Evolutionary conservation across 768 basidiomycete genomes (phyloP), one percentile per base, ranked within the genome.

Genomic region (Phanerochaete carnosa): DNA sequence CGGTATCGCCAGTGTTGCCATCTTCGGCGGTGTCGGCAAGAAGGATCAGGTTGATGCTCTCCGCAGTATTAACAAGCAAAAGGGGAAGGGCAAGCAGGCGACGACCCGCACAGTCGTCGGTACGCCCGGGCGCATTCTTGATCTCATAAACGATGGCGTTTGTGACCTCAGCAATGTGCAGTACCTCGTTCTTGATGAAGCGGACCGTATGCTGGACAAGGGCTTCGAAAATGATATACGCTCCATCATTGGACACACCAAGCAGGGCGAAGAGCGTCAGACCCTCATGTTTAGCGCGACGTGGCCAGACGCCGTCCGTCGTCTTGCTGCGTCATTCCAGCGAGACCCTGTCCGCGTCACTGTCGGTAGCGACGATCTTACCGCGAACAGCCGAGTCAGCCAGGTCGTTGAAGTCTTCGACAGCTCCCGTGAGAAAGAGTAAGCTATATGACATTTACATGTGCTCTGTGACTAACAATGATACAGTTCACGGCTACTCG

Each of bases 241-340:
- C 55, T 84, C 80, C 61, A 98, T 99, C 69, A 95, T 98, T 62
- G 86, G 83, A 8, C 78, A 81, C 58, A 86, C 88, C 1, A 83
- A 87, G 75, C 84, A 84, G 69, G 79, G 82, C 35, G 72, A 79
- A n/a, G 81, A 84, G 60, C 83, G 94, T 49, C 94, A 95, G 76
- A 96, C 93, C 7, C 87, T 95, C 81, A 95, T 95, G 94, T 95
- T 98, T 79, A 97, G 94, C 55, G 97, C 97, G 9, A 99, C 97
- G 8, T 99, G 97, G 97, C 97, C 97, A 0, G 94, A 96, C 68
- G 86, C 91, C 12, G 95, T 99, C 25, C 83, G 95, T 55, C 80
- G 90, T 60, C 80, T 99, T 37, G 97, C 97, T 0, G 82, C 84
- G 66, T 88, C 94, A 11, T 98, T 98, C 77, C 89, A 90, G 72